Base-by-base conservation (phyloP, 805 yeast genomes). In the Kazachstania africana region DNA sequence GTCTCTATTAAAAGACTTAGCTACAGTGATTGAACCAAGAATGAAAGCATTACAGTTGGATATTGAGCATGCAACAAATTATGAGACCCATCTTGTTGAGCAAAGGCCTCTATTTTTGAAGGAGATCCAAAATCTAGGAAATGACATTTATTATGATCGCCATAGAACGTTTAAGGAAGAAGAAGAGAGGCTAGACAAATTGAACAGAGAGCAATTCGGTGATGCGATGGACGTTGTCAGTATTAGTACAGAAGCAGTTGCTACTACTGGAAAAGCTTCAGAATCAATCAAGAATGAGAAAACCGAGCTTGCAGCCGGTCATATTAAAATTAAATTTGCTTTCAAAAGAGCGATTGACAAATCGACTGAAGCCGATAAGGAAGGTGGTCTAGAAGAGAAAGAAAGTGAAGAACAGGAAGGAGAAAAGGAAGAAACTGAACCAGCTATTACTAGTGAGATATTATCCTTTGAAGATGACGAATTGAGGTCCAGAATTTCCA, bases 101-200 rank as follows among this genome's bases (percentile, higher is more conserved):
- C 41, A 48, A 13, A 33, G 44, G 28, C 30, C 48, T 6, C 21
- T 45, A 6, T 29, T 37, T 24, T 26, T 48, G 29, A 52, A 50
- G 27, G 53, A 48, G 20, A 33, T 53, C 9, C 17, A 41, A 19
- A 47, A 47, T 24, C 24, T 34, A 12, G 43, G 45, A 3, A 31
- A 33, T 12, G 57, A 52, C 30, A 37, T 38, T 3, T 42, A 47
- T 31, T 38, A 49, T 32, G 55, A 48, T 40, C 50, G 40, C 27
- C 47, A 38, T 25, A 39, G 57, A 27, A 30, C 48, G 1, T 45
- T 33, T 37, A 52, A 38, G 31, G 42, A 39, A 13, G 28, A 34
- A 4, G 59, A 53, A 36, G 40, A 35, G 15, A 17, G 17, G 12
- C 26, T 16, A 13, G 55, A 49, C 28, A 28, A 27, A 2, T 17